Conservation (phyloP, 169 alveolate species). For the Plasmodium ovale region DNA sequence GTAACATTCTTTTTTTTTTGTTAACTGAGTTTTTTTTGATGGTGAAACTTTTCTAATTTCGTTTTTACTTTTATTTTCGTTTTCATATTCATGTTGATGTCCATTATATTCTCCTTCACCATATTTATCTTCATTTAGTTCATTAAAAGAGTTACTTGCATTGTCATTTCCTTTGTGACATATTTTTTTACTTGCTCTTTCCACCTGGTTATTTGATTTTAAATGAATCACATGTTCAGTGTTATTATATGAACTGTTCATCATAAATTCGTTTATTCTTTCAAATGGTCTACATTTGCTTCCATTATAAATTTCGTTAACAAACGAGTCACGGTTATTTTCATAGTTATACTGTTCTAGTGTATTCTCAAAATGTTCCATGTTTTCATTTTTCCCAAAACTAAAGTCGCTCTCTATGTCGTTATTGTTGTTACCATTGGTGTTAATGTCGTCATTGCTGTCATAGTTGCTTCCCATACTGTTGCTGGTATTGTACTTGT, state of each 20-base stretch:
- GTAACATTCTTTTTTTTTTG: constrained; percentile 30
- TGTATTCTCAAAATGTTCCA: constrained; percentile 1
- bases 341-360: constrained; percentile 25
- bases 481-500: not conserved
- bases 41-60: not conserved
- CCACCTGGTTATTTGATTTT: not conserved
- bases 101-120: not conserved
- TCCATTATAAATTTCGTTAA: constrained; percentile 44
- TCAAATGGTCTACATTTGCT: constrained; percentile 13
- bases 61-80: not conserved
- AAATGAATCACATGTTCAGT: constrained; percentile 1
- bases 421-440: constrained; percentile 17
- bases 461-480: constrained; percentile 7
- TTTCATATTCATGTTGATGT: not conserved
- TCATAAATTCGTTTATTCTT: constrained; percentile 18
- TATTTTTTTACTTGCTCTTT: not conserved
- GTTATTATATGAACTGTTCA: constrained; percentile 5
- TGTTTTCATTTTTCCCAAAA: constrained; percentile 61
- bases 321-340: constrained; percentile 33
- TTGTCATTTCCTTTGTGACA: not conserved
- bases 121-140: not conserved
- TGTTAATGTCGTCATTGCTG: too few species aligned
- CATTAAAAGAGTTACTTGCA: not conserved
- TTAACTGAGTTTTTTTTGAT: constrained; percentile 26
- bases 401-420: constrained; percentile 74